A percentile compares a stretch with the other conserved stretches of the same genome.
Evolutionary conservation across 2,329 filamentous ascomycete species (phyloP).

Genomic region (Fusarium oxysporum): DNA sequence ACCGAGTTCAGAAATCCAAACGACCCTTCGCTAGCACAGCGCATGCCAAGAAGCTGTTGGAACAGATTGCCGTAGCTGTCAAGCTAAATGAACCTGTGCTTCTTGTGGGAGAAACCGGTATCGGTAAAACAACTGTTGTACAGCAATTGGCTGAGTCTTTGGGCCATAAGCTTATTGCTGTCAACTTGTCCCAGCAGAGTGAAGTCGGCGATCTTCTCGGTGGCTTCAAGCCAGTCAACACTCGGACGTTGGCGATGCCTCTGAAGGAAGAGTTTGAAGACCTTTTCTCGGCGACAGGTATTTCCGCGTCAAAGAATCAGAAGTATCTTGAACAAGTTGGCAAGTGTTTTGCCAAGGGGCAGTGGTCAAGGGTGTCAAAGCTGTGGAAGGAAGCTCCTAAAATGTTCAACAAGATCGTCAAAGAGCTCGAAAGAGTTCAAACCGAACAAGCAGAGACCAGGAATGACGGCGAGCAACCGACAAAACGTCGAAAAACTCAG

Average conservation of each 20-base stretch:
- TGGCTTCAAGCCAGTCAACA: constrained; percentile 95
- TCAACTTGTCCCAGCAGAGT: constrained; percentile 98
- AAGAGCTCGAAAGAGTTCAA: constrained; percentile 62
- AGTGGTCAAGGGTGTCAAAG: constrained; percentile 88
- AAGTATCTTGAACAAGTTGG: constrained; percentile 84
- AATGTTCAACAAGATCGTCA: constrained; percentile 81
- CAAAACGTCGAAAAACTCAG: constrained; percentile 75
- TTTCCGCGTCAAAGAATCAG: constrained; percentile 88
- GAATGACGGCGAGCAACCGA: constrained; percentile 64
- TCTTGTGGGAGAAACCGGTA: constrained; percentile 98
- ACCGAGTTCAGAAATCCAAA: constrained; percentile 63
- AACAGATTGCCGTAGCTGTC: constrained; percentile 87
- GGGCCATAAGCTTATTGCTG: constrained; percentile 87
- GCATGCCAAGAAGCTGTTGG: constrained; percentile 85
- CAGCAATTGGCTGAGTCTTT: constrained; percentile 89
- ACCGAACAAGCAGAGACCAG: constrained; percentile 51
- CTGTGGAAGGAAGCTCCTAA: constrained; percentile 90
- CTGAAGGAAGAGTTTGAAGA: constrained; percentile 95
- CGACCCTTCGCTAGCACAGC: constrained; percentile 88
- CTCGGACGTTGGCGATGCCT: constrained; percentile 86
- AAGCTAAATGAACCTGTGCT: constrained; percentile 88
- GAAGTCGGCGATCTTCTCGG: constrained; percentile 96
- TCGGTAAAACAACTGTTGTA: constrained; percentile 96
- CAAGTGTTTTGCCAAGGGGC: constrained; percentile 82
- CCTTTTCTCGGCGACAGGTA: constrained; percentile 84